A percentile compares a stretch with the other conserved stretches of the same genome.
These are phyloP conservation scores for Irpex sp. DNA, from an alignment of 1,284 basidiomycete genomes.

Conservation along the genomic window DNA sequence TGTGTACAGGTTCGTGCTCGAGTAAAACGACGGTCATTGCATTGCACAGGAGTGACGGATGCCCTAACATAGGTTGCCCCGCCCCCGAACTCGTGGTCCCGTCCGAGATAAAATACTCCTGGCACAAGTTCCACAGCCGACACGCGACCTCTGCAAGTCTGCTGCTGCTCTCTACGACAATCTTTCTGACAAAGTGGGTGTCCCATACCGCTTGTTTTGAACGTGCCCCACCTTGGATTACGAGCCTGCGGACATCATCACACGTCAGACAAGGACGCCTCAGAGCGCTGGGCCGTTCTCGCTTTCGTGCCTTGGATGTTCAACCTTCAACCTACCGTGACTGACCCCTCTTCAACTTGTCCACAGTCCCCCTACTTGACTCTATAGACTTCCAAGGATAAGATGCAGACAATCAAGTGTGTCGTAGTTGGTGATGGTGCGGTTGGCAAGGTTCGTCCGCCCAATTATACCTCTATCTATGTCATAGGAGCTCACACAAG, in stretches of 20 bases:
- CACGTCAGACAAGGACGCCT: constrained; percentile 7
- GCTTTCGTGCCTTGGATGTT: constrained; percentile 8
- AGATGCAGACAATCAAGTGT: constrained; percentile 97
- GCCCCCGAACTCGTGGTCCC: constrained; percentile 5
- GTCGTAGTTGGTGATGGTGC: constrained; percentile 99
- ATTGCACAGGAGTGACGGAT: neutral
- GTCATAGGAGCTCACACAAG: constrained; percentile 15
- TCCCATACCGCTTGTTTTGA: constrained; percentile 3
- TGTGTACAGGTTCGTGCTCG: constrained; percentile 14
- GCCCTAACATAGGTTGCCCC: constrained; percentile 6
- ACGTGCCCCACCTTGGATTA: neutral
- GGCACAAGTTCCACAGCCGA: constrained; percentile 3
- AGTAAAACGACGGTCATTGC: neutral
- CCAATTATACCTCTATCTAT: neutral
- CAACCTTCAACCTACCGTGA: constrained; percentile 4
- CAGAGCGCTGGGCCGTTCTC: constrained; percentile 9
- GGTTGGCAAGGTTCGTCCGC: constrained; percentile 89
- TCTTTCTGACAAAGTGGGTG: constrained; percentile 12
- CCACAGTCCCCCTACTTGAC: constrained; percentile 7
- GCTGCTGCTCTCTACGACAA: constrained; percentile 9
- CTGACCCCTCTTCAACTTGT: constrained; percentile 5
- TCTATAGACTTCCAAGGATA: constrained; percentile 25
- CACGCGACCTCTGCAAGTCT: constrained; percentile 11
- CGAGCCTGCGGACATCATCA: constrained; percentile 10
- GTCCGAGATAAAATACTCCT: constrained; percentile 16